Conservation (phyloP, 2,329 filamentous ascomycete species). For the Trichoderma atroviride region DNA sequence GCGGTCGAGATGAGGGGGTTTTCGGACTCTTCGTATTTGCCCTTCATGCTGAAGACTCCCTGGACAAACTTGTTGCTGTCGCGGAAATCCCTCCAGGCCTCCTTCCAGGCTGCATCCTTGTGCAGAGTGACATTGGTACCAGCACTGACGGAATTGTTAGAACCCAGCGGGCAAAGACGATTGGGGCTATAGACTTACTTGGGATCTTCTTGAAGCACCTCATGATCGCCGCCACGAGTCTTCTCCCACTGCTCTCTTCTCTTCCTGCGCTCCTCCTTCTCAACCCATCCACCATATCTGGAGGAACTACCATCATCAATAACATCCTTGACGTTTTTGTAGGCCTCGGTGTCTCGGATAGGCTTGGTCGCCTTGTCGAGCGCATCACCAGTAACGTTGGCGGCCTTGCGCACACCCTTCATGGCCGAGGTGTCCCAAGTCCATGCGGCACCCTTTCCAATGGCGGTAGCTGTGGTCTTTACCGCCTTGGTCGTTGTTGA, state of each 20-base stretch:
- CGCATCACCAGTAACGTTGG: constrained; percentile 80
- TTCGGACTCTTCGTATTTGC: constrained; percentile 91
- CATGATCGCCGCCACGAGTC: constrained; percentile 50
- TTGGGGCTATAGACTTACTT: constrained; percentile 64
- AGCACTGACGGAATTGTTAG: constrained; percentile 62
- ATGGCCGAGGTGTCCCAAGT: constrained; percentile 96
- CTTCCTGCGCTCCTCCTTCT: constrained; percentile 89
- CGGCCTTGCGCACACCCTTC: constrained; percentile 85
- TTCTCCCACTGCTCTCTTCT: constrained; percentile 75
- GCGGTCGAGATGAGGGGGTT: constrained; percentile 93
- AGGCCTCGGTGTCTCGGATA: constrained; percentile 91
- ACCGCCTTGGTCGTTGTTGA: constrained; percentile 77
- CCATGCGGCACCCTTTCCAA: constrained; percentile 91
- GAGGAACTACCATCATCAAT: constrained; percentile 97
- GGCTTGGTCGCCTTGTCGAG: constrained; percentile 95
- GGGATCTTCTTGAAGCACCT: constrained; percentile 79
- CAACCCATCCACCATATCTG: constrained; percentile 92
- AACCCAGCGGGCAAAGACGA: constrained; percentile 13
- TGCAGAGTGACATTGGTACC: constrained; percentile 93
- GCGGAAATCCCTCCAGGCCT: constrained; percentile 95
- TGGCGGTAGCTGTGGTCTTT: constrained; percentile 80
- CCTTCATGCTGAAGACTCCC: constrained; percentile 82
- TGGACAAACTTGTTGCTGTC: constrained; percentile 89
- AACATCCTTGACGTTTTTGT: constrained; percentile 90
- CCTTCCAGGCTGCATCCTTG: constrained; percentile 97